Percentiles rank a stretch among this genome's conserved stretches.
These are phyloP conservation scores for Camellia granthamiana DNA, from an alignment of 148 eudicot genomes.

Conservation along the genomic window DNA sequence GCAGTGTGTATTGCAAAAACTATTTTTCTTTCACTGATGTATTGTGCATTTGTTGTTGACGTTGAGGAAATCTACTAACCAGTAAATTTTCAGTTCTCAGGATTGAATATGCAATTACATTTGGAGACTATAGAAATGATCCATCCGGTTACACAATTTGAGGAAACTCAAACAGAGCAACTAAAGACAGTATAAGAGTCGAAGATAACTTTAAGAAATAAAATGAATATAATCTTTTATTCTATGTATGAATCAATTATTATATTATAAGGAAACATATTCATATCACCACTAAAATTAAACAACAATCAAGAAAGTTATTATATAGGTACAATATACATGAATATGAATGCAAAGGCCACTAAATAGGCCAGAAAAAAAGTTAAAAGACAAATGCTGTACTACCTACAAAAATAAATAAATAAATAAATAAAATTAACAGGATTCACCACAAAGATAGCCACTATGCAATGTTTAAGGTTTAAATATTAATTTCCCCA, in stretches of 20 bases:
- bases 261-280: background rate
- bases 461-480: too few species aligned
- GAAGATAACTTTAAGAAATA: background rate
- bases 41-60: background rate
- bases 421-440: too few species aligned
- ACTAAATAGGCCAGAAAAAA: background rate
- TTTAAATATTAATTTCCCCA: too few species aligned
- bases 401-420: background rate
- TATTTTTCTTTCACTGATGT: background rate
- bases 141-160: background rate
- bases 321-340: background rate
- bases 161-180: background rate
- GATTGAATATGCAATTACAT: background rate
- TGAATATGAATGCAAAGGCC: background rate
- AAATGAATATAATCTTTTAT: background rate
- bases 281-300: background rate
- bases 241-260: background rate
- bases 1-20: background rate
- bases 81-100: background rate
- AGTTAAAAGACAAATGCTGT: background rate
- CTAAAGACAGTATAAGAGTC: background rate
- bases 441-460: too few species aligned
- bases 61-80: background rate
- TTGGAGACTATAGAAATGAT: background rate
- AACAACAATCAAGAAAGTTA: background rate